Base-by-base conservation (phyloP, 306 rosid species). In the Ormosia emarginata region DNA sequence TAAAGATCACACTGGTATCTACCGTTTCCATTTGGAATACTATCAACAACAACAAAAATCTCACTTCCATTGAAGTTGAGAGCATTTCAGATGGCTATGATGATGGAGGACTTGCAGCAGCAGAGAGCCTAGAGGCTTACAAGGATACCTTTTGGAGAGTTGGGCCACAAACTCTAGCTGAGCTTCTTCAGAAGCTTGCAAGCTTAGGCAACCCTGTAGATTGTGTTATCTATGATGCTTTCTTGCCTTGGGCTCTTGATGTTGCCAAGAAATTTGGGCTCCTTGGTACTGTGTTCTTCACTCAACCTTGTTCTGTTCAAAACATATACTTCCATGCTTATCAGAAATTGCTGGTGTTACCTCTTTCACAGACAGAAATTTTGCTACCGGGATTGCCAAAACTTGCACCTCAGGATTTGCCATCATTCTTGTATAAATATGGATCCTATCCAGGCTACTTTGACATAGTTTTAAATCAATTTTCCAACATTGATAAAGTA, bases 21-120 rank as follows among this genome's bases (percentile, higher is more conserved):
- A 47, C 87, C 41, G 76, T 39, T 15, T 88, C 50, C 56, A 10
- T 78, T 12, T 66, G 55, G 76, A 83, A 74, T 1, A 44, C 61
- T 0, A 12, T 24, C 3, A 74, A 2, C 36, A 61, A 1, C 40
- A 61, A 2, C 53, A 30, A 46, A 29, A n/a, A 32, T 5, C 3
- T 67, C 13, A 3, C 75, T 14, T 59, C 81, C 33, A 33, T 88
- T 37, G 39, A 71, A 1, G 4, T 82, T n/a, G 91, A 88, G 14
- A 76, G 76, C 79, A 85, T 88, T 33, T 88, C 91, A 37, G 88
- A 85, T 36, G 91, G 89, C 13, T 82, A 69, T 9, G 85, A 85
- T 14, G 70, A 80, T 6, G 86, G 75, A 73, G 89, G 79, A 8
- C 8, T 0, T 52, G 12, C 13, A 0, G 57, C 9, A 7, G 88